Conservation (phyloP, 2,329 filamentous ascomycete genomes). For the Sclerotinia subarctica region DNA sequence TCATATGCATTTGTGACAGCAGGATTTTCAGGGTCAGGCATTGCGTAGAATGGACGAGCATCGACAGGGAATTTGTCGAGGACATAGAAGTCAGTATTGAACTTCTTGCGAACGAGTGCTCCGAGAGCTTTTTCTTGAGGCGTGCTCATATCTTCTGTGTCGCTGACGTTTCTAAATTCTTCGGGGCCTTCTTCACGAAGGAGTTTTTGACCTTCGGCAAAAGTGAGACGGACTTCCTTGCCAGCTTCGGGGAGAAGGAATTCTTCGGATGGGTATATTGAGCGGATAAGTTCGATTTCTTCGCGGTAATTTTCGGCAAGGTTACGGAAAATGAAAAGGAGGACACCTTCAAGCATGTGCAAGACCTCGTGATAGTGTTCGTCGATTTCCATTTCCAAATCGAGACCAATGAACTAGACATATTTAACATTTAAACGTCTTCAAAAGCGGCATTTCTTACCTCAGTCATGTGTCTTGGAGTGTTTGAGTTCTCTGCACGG, state of each 20-base stretch:
- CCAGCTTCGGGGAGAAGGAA: slow-evolving; percentile 73
- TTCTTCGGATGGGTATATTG: slow-evolving; percentile 72
- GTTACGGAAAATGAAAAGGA: slow-evolving; percentile 77
- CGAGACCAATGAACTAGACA: slow-evolving; percentile 71
- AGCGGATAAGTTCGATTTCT: slow-evolving; percentile 69
- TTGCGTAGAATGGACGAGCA: slow-evolving; percentile 89
- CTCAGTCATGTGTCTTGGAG: slow-evolving; percentile 80
- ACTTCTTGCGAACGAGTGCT: slow-evolving; percentile 80
- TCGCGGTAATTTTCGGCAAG: slow-evolving; percentile 59
- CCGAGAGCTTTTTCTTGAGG: slow-evolving; percentile 88
- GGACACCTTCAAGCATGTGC: slow-evolving; percentile 67
- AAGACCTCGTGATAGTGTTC: slow-evolving; percentile 74
- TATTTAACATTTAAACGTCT: slow-evolving; percentile 5
- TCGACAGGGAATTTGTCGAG: slow-evolving; percentile 92
- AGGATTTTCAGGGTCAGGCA: slow-evolving; percentile 67
- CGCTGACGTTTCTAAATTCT: slow-evolving; percentile 64
- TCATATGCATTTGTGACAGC: slow-evolving; percentile 68
- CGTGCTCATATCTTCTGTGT: slow-evolving; percentile 77
- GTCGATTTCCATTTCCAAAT: slow-evolving; percentile 87
- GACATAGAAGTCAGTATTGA: slow-evolving; percentile 92
- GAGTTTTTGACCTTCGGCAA: slow-evolving; percentile 74
- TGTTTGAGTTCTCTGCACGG: slow-evolving; percentile 83
- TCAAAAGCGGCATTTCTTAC: slow-evolving; percentile 37
- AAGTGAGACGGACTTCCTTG: slow-evolving; percentile 73
- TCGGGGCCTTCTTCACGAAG: slow-evolving; percentile 69